phyloP scores from a whole-genome alignment of 2,329 filamentous ascomycete species.

The Alternaria angustiovoidea region DNA sequence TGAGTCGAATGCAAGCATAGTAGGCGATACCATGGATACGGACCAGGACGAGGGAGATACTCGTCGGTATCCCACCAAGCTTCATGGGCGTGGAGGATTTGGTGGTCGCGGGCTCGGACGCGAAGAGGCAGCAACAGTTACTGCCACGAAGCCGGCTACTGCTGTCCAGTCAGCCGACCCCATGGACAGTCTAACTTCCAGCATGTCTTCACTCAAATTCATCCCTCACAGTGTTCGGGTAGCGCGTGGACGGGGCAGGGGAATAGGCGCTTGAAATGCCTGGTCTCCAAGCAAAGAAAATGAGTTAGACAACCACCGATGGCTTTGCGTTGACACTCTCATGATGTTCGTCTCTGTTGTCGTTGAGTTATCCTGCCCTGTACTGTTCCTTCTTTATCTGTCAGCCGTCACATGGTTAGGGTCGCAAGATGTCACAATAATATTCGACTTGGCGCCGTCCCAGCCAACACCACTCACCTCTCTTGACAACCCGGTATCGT shows the following conservation, averaged over 20 bases:
- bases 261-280: conserved; percentile 8
- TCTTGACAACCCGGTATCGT: neutral
- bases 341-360: neutral
- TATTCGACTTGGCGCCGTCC: neutral
- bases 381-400: conserved; percentile 1
- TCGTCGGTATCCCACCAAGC: conserved; percentile 29
- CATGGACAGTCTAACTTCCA: conserved; percentile 70
- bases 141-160: conserved; percentile 9
- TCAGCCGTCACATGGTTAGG: conserved; percentile 5
- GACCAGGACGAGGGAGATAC: conserved; percentile 20
- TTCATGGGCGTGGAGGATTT: conserved; percentile 45
- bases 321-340: neutral
- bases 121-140: neutral
- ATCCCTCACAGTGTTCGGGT: conserved; percentile 61
- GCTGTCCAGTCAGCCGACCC: conserved; percentile 54
- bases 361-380: conserved; percentile 4
- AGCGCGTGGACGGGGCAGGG: conserved; percentile 32
- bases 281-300: neutral
- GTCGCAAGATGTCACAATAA: conserved; percentile 7
- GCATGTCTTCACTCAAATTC: conserved; percentile 77
- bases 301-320: neutral
- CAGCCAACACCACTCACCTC: neutral
- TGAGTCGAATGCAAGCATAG: conserved; percentile 29
- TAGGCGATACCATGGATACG: conserved; percentile 35
- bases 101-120: conserved; percentile 26